A percentile compares a stretch with the other conserved stretches of the same genome.
phyloP scores from a whole-genome alignment of 1,139 yeast species.

The Scheffersomyces stambukii region DNA sequence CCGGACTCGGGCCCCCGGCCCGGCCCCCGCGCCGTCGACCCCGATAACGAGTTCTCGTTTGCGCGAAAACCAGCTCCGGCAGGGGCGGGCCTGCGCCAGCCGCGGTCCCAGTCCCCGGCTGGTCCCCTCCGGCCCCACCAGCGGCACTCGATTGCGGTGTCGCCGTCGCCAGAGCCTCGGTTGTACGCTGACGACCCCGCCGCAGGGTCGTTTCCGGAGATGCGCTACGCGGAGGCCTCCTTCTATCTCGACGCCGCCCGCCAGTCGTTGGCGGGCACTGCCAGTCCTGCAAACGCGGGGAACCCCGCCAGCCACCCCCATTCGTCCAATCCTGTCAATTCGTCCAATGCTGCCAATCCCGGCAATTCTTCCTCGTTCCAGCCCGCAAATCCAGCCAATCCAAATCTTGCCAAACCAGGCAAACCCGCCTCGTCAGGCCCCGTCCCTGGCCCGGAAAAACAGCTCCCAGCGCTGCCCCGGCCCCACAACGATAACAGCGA shows the following conservation, averaged over 20 bases:
- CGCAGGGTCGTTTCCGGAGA: neutral
- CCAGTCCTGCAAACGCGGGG: no score
- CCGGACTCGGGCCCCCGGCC: no score
- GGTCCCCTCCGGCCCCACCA: slow-evolving; percentile 10
- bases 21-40: slow-evolving; percentile 6
- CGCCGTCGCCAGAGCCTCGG: slow-evolving; percentile 14
- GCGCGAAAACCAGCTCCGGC: neutral
- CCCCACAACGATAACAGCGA: slow-evolving; percentile 2
- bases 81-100: neutral
- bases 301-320: slow-evolving; percentile 9
- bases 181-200: no score
- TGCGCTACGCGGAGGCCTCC: slow-evolving; percentile 1
- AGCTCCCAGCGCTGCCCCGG: slow-evolving; percentile 3
- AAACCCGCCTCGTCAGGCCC: slow-evolving; percentile 2
- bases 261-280: no score
- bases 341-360: no score
- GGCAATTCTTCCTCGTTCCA: no score
- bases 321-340: no score
- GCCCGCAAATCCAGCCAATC: neutral
- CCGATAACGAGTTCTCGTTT: slow-evolving; percentile 7
- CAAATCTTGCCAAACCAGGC: neutral
- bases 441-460: slow-evolving; percentile 6
- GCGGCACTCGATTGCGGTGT: slow-evolving; percentile 15
- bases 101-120: neutral
- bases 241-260: neutral